Evolutionary conservation across 202 grass and related monocot genomes (phyloP), one percentile per base, ranked within the genome.

Genomic region (Musa balbisiana): DNA sequence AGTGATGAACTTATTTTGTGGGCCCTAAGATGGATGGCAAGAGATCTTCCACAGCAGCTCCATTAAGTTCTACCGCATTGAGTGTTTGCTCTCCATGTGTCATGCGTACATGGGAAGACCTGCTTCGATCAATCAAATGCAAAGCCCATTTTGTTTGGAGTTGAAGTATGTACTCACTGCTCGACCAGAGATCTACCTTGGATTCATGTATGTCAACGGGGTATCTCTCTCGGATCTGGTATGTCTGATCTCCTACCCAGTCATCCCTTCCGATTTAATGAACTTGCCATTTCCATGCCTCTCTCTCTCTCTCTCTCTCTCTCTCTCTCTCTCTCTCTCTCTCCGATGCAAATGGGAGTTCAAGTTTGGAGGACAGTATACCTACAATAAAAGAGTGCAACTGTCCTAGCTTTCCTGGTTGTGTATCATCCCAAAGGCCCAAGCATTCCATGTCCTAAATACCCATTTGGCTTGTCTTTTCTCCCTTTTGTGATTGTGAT

Each of bases 391-490:
- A 70, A 19, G 51, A 51, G 22, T n/a, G 29, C 67, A 50, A 70
- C 19, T 51, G 43, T 5, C 67, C 67, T 19, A 49, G 25, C 2
- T n/a, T 69, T 51, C 19, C 24, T 69, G 8, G 16, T 3, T 13
- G 67, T 15, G 49, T 16, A 69, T 11, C 10, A 69, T n/a, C 13
- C 49, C 27, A 27, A 27, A 27, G 27, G 27, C 27, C 27, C 27
- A 27, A 27, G 27, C 27, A 65, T 64, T 63, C 49, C 60, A 65
- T 62, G 74, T 59, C 17, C 66, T 23, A 14, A 17, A 51, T 25
- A 77, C 56, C 51, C 49, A 19, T 53, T 66, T 52, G 75, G 64
- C 33, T 24, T 77, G 20, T 77, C 50, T 17, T 17, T 24, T 51
- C 15, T 63, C 4, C 0, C 8, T 25, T 19, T 12, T 6, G 20